phyloP scores from a whole-genome alignment of 1,284 basidiomycete genomes.

The Bondarzewia mesenterica region DNA sequence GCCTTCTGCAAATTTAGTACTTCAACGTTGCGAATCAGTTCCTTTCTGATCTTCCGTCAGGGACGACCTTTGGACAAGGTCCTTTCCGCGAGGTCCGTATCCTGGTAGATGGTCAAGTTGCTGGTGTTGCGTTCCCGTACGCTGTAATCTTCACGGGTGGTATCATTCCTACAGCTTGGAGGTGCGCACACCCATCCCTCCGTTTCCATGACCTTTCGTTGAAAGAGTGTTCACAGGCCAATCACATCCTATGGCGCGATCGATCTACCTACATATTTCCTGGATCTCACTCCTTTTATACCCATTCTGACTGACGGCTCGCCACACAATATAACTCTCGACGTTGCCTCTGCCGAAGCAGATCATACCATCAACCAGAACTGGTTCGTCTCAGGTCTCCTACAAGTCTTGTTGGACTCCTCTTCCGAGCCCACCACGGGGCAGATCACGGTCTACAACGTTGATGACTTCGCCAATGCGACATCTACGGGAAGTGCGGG shows the following conservation, averaged over 20 bases:
- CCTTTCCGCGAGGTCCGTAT: constrained; percentile 77
- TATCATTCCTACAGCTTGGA: constrained; percentile 66
- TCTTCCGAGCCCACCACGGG: constrained; percentile 60
- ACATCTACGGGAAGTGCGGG: constrained; percentile 35
- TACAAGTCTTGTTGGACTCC: constrained; percentile 62
- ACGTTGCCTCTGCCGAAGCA: constrained; percentile 64
- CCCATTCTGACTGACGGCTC: constrained; percentile 62
- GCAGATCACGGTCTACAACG: constrained; percentile 50
- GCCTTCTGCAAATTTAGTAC: constrained; percentile 40
- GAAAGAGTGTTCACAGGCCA: too few species aligned
- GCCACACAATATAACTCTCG: constrained; percentile 60
- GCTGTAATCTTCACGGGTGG: constrained; percentile 28
- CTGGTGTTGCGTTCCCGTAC: constrained; percentile 69
- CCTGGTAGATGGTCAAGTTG: constrained; percentile 66
- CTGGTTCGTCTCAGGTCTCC: constrained; percentile 70
- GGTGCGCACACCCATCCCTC: constrained; percentile 27
- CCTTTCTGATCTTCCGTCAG: constrained; percentile 43
- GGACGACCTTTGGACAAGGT: constrained; percentile 48
- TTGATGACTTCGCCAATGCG: constrained; percentile 45
- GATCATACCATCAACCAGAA: constrained; percentile 61
- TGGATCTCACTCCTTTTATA: constrained; percentile 76
- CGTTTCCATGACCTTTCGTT: not conserved
- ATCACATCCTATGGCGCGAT: constrained; percentile 73
- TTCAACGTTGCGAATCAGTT: constrained; percentile 61
- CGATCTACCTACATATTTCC: constrained; percentile 70